Evolutionary conservation across 805 yeast genomes (phyloP), one percentile per base, ranked within the genome.

Genomic region (Vanderwaltozyma yarrowii): DNA sequence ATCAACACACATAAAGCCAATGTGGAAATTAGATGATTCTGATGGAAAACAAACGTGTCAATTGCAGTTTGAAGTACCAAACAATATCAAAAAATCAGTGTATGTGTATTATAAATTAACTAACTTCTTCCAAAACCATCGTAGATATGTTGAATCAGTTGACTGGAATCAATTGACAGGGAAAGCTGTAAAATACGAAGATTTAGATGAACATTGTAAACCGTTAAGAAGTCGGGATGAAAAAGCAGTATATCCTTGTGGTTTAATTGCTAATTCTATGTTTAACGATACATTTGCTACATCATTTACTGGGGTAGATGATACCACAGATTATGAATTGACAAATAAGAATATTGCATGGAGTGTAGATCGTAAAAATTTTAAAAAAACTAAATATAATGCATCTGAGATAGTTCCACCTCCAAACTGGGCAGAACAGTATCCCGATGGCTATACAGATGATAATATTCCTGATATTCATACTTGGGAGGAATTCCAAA

Each of bases 71-170:
- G 73, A 74, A 30, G 58, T 86, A 20, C 94, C 95, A 12, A 66
- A 67, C 32, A 78, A 77, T 39, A 69, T 92, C 57, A 69, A 75
- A 30, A 73, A 79, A 2, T 85, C 94, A 3, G 55, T 87, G 8
- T 87, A 70, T 56, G 54, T 86, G 45, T 92, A 85, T 63, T 92
- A 92, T 64, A 77, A 78, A 47, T 66, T 92, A 51, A 87, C 96
- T 26, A 86, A 86, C 57, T 92, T 89, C 60, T 87, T 71, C 60
- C 97, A 92, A 60, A 92, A 92, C 59, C 98, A 92, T 64, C 75
- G 98, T 43, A 84, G 92, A 45, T 92, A 86, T 56, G 97, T 89
- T 25, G 78, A 76, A 43, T 81, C 94, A 9, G 83, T 71, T 59
- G 94, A 87, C 57, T 73, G 80, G 59, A 68, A 71, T 30, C 98